Conservation (phyloP, 2,329 filamentous ascomycete genomes). For the Cercospora sesami region DNA sequence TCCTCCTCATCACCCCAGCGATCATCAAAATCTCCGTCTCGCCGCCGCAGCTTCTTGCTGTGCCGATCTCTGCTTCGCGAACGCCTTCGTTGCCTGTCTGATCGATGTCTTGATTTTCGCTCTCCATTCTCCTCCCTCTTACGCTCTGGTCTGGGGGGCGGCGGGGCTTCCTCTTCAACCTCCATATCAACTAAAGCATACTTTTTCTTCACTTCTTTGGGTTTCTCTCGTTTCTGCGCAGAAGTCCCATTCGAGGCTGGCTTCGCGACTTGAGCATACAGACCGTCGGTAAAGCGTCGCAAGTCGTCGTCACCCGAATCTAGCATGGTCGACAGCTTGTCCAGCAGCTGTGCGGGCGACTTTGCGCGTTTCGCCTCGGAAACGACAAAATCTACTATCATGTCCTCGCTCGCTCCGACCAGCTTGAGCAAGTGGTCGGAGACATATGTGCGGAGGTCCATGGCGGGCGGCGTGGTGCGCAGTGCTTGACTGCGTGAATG, state of each 20-base stretch:
- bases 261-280: slow-evolving; percentile 43
- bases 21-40: slow-evolving; percentile 66
- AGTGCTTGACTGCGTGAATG: background rate
- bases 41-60: slow-evolving; percentile 54
- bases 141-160: slow-evolving; percentile 26
- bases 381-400: slow-evolving; percentile 58
- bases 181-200: slow-evolving; percentile 58
- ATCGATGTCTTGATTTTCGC: slow-evolving; percentile 41
- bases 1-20: slow-evolving; percentile 70
- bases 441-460: slow-evolving; percentile 42
- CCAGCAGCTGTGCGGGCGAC: slow-evolving; percentile 49
- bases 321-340: slow-evolving; percentile 55
- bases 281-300: slow-evolving; percentile 49
- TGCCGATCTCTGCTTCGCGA: slow-evolving; percentile 42
- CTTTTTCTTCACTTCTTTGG: slow-evolving; percentile 47
- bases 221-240: slow-evolving; percentile 26
- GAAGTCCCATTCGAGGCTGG: slow-evolving; percentile 30
- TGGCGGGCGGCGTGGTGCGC: background rate
- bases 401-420: slow-evolving; percentile 57
- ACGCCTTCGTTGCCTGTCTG: slow-evolving; percentile 41
- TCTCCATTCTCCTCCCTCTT: slow-evolving; percentile 30
- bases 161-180: slow-evolving; percentile 44
- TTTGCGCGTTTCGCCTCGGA: slow-evolving; percentile 55
- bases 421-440: slow-evolving; percentile 55
- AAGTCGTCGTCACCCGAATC: slow-evolving; percentile 52